Conservation (phyloP, 495 filamentous ascomycete species). For the Mytilinidion resinicola region DNA sequence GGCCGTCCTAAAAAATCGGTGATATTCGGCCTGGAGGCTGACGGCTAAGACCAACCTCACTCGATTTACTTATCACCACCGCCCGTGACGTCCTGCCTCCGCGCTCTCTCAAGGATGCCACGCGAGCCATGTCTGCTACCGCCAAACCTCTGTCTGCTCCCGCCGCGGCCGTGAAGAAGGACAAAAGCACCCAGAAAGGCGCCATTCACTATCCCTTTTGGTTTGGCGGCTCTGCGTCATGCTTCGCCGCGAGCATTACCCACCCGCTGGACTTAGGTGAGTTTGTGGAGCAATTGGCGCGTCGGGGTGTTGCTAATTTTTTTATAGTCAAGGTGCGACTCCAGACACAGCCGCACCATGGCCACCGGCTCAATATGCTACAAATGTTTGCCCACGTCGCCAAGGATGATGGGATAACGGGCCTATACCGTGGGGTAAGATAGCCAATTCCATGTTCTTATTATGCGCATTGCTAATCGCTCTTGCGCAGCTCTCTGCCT, state of each 20-base stretch:
- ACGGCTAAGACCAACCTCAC: too few relatives aligned
- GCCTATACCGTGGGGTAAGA: constrained; percentile 73
- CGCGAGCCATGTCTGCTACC: constrained; percentile 29
- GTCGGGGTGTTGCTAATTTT: constrained; percentile 4
- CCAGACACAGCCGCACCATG: constrained; percentile 54
- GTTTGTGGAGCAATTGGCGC: constrained; percentile 22
- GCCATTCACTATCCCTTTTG: constrained; percentile 58
- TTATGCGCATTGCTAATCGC: constrained; percentile 4
- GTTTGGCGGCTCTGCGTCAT: constrained; percentile 90
- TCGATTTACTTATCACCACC: too few relatives aligned
- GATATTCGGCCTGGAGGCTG: too few relatives aligned
- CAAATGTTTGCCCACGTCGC: constrained; percentile 75
- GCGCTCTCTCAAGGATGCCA: constrained; percentile 6
- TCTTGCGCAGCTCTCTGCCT: constrained; percentile 66
- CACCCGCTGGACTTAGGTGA: constrained; percentile 81
- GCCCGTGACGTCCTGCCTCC: too few relatives aligned
- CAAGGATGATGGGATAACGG: constrained; percentile 58
- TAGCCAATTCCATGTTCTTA: neutral
- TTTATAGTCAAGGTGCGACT: constrained; percentile 49
- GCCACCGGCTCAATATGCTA: constrained; percentile 56
- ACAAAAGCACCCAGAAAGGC: constrained; percentile 28
- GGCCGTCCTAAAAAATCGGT: too few relatives aligned
- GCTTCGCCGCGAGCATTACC: constrained; percentile 81
- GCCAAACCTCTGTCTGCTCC: constrained; percentile 23
- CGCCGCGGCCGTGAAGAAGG: constrained; percentile 25